Evolutionary conservation across 306 rosid genomes (phyloP), one percentile per base, ranked within the genome.

Genomic region (Gynostemma pentaphyllum): DNA sequence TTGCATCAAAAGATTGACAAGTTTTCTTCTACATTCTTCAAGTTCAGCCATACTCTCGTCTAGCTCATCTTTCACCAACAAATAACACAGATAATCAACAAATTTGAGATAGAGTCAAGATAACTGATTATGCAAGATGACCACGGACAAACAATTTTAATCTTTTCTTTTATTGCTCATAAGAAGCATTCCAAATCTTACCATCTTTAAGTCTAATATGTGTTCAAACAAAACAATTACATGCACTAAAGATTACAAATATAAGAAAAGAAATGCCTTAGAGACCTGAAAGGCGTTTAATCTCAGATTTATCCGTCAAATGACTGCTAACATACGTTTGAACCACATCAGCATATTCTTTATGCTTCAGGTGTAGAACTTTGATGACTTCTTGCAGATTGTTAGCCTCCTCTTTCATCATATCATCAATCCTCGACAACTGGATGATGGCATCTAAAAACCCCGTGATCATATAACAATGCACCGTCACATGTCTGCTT

Each of bases 11-110:
- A 88, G 80, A 84, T 80, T 92, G 74, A 87, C 84, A 62, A 92
- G 78, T 78, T 86, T 92, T 79, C 96, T 82, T 76, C 99, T 78
- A 68, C 87, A 77, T 75, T 86, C 95, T 75, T 92, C 99, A 63
- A 92, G 88, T 76, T 86, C 96, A 46, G 85, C 78, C 82, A 78
- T 75, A 67, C 73, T 70, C 80, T 92, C 99, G 40, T 92, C 96
- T 56, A 92, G 79, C 74, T 92, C 99, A 45, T 85, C 99, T 92
- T 64, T 78, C 68, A 74, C 49, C 64, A 75, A 61, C 28, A 70
- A 82, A 14, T 70, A 36, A 67, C 44, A 66, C 14, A 65, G 45
- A 30, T 29, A 6, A 2, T 57, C 45, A 3, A 21, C 5, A 34
- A 41, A 34, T 14, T 18, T 34, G 7, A 32, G 7, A 32, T 32